phyloP scores from a whole-genome alignment of 495 filamentous ascomycete genomes.

The Lophiotrema nucula region DNA sequence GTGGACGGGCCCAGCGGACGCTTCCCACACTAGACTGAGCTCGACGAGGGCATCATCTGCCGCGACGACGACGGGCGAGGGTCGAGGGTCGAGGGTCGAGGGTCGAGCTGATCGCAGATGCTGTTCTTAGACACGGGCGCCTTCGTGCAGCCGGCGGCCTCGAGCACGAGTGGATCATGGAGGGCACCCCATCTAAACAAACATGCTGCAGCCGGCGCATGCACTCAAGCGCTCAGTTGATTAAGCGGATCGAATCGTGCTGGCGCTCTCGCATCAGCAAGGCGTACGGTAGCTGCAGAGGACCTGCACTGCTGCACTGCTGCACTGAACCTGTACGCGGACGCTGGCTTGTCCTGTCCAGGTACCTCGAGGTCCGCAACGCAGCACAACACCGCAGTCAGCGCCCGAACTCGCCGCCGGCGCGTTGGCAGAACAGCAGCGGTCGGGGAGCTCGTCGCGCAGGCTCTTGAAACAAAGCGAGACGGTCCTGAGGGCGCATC shows the following conservation, averaged over 20 bases:
- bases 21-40: too few relatives aligned
- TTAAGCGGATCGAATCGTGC: constrained; percentile 1
- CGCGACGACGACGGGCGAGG: too few relatives aligned
- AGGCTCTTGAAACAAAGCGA: too few relatives aligned
- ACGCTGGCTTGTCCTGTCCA: not conserved
- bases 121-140: not conserved
- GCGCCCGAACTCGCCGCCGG: constrained; percentile 9
- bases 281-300: not conserved
- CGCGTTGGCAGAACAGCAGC: too few relatives aligned
- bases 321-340: not conserved
- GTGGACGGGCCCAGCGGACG: too few relatives aligned
- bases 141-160: too few relatives aligned
- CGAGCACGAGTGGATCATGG: not conserved
- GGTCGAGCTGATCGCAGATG: not conserved
- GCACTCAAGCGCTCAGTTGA: constrained; percentile 20
- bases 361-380: not conserved
- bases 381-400: too few relatives aligned
- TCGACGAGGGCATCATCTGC: not conserved
- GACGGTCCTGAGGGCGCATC: too few relatives aligned
- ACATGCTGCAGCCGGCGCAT: constrained; percentile 21
- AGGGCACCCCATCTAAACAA: constrained; percentile 2
- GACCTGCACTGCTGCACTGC: not conserved
- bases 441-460: too few relatives aligned
- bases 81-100: too few relatives aligned
- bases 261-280: constrained; percentile 9